Evolutionary conservation across 2,329 filamentous ascomycete genomes (phyloP), one percentile per base, ranked within the genome.

Genomic region (Amauroascus verrucosus): DNA sequence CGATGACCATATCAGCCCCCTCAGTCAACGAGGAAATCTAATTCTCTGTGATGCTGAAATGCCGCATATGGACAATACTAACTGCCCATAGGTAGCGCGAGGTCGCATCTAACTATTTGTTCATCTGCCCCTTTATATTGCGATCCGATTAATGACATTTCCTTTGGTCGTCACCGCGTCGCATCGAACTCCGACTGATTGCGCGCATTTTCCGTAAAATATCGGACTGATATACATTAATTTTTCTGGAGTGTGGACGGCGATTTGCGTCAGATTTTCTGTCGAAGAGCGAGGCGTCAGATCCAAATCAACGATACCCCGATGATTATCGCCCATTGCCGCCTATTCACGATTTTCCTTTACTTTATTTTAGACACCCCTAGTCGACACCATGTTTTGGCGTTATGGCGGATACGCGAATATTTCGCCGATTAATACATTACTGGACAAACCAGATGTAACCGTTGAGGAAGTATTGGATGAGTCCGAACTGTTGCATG

Each of bases 391-490:
- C 77, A 98, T 98, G 93, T 98, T 98, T 75, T 98, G 93, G 93
- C 86, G 91, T 75, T 98, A 97, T 79, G 91, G 93, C 79, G 89
- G 89, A 67, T 97, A 97, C 79, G 88, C 90, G 78, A 95, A 88
- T 79, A 86, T 95, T 73, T 96, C 91, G 65, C 86, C 90, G 67
- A 88, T 98, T 72, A 93, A 97, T 73, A 89, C 85, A 62, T 87
- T 98, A 66, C 88, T 98, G 69, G 93, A 98, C 69, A 95, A 95
- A 72, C 83, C 81, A 63, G 87, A 95, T 72, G 90, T 96, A 68
- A 89, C 87, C 50, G 84, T 97, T 60, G 93, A 98, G 72, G 91
- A 97, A 68, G 78, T 98, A 56, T 82, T 98, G 58, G 90, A 97
- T 70, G 93, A 98, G 77, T 86, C 86, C 65, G 93, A 98, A 68